A percentile compares a stretch with the other conserved stretches of the same genome.
These are phyloP conservation scores for Candida sojae DNA, from an alignment of 1,139 yeast genomes.

Conservation along the genomic window DNA sequence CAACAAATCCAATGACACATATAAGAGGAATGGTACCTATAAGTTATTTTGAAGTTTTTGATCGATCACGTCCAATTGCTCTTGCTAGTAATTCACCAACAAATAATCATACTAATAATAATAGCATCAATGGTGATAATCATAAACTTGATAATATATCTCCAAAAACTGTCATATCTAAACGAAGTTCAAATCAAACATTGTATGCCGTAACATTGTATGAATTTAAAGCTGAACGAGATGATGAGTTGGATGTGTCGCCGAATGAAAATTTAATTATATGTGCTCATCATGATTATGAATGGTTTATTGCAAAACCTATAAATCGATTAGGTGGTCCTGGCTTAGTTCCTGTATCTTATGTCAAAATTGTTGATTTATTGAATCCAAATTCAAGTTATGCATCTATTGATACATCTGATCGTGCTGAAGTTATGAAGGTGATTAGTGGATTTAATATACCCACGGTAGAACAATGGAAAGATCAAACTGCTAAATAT, in stretches of 20 bases:
- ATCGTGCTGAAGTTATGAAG: slow-evolving; percentile 30
- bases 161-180: not conserved
- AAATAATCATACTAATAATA: not conserved
- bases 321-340: slow-evolving; percentile 96
- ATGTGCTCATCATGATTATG: slow-evolving; percentile 94
- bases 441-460: slow-evolving; percentile 62
- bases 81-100: not conserved
- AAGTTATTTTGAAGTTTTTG: slow-evolving; percentile 77
- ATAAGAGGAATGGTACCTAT: slow-evolving; percentile 86
- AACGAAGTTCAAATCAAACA: slow-evolving; percentile 32
- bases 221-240: slow-evolving; percentile 86
- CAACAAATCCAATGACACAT: slow-evolving; percentile 81
- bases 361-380: slow-evolving; percentile 83
- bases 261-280: slow-evolving; percentile 90
- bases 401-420: slow-evolving; percentile 15
- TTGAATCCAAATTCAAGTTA: slow-evolving; percentile 42
- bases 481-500: slow-evolving; percentile 83
- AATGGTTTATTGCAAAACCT: slow-evolving; percentile 98
- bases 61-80: slow-evolving; percentile 49
- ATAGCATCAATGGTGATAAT: too few relatives aligned
- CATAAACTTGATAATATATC: slow-evolving; percentile 2
- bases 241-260: slow-evolving; percentile 78
- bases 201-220: slow-evolving; percentile 57
- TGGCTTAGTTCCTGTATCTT: slow-evolving; percentile 90
- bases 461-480: slow-evolving; percentile 97